These are phyloP conservation scores for Inga leiocalycina DNA, from an alignment of 306 rosid genomes.

Conservation along the genomic window DNA sequence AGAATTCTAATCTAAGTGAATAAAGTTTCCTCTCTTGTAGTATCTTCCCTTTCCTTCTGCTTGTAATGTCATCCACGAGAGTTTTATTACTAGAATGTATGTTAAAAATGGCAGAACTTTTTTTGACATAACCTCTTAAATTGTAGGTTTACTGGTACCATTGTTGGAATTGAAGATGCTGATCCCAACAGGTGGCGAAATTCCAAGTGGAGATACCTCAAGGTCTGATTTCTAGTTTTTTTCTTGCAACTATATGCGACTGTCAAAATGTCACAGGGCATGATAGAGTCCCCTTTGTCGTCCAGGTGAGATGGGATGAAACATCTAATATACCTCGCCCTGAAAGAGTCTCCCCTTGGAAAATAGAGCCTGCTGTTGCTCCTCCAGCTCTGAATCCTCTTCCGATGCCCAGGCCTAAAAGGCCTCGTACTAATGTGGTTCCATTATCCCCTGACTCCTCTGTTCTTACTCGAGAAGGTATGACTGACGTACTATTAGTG, in stretches of 20 bases:
- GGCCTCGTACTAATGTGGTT: conserved; percentile 67
- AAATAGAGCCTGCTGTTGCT: conserved; percentile 90
- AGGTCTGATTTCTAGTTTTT: conserved; percentile 54
- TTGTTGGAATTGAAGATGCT: conserved; percentile 81
- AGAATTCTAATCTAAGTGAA: background rate
- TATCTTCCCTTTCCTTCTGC: background rate
- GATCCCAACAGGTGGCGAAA: conserved; percentile 69
- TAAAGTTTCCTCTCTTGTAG: background rate
- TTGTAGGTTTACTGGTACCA: conserved; percentile 82
- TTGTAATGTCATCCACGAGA: background rate
- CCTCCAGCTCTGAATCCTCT: conserved; percentile 79
- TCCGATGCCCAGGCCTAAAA: conserved; percentile 73
- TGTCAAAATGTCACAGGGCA: conserved; percentile 1
- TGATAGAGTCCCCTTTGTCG: conserved; percentile 17
- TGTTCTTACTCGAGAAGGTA: conserved; percentile 81
- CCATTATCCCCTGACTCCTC: conserved; percentile 80
- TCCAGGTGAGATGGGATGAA: conserved; percentile 97
- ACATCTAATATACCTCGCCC: conserved; percentile 80
- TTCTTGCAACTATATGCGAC: background rate
- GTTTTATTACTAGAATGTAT: background rate
- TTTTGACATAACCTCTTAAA: conserved; percentile 1
- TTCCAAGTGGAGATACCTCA: conserved; percentile 91
- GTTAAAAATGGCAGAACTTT: background rate
- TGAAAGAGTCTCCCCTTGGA: conserved; percentile 93
- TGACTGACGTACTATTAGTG: background rate